Evolutionary conservation across 2,329 filamentous ascomycete genomes (phyloP).

Genomic region (Phialocephala subalpina): DNA sequence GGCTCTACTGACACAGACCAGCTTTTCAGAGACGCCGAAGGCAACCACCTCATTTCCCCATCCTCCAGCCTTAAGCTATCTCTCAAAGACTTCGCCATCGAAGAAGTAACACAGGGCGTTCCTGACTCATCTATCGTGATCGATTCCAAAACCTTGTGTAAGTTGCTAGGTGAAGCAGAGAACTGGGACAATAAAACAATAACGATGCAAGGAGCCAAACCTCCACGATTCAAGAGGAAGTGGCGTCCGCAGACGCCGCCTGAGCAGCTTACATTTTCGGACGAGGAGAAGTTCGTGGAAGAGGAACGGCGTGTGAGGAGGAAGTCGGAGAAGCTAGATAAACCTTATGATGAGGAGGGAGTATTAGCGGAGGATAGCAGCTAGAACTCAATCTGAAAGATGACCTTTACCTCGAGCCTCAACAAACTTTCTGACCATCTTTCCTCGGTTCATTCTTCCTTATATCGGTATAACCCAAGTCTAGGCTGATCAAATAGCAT

Average conservation of each 20-base stretch:
- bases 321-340: too few species aligned
- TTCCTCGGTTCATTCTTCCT: too few species aligned
- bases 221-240: conserved; percentile 31
- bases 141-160: conserved; percentile 26
- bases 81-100: conserved; percentile 29
- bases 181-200: conserved; percentile 27
- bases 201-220: conserved; percentile 27
- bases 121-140: conserved; percentile 25
- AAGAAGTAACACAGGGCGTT: conserved; percentile 26
- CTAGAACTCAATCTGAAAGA: too few species aligned
- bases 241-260: conserved; percentile 28
- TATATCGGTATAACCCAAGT: too few species aligned
- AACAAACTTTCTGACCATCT: too few species aligned
- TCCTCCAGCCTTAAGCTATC: conserved; percentile 24
- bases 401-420: too few species aligned
- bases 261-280: conserved; percentile 32
- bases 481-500: too few species aligned
- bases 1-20: conserved; percentile 26
- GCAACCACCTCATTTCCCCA: conserved; percentile 28
- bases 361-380: too few species aligned
- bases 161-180: conserved; percentile 28
- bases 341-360: too few species aligned
- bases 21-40: conserved; percentile 32
- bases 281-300: conserved; percentile 28
- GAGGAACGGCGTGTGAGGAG: too few species aligned